Conservation (phyloP, 306 rosid species). For the Aeschynomene evenia region DNA sequence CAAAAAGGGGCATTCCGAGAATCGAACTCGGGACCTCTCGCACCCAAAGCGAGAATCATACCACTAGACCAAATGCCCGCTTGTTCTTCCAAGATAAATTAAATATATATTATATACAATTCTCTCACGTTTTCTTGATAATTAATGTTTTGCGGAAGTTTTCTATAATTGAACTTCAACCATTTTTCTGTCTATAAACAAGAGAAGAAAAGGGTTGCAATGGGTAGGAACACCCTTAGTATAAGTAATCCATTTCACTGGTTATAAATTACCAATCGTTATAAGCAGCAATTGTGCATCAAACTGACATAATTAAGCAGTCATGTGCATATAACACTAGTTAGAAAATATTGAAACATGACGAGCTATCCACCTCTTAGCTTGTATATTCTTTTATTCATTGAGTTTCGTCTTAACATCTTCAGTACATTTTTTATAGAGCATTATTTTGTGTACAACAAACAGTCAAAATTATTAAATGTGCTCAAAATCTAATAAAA, state of each 20-base stretch:
- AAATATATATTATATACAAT: no score
- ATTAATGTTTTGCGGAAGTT: not conserved
- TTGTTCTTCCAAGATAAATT: not conserved
- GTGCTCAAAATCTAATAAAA: no score
- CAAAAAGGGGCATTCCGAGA: conserved; percentile 38
- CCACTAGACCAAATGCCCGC: conserved; percentile 45
- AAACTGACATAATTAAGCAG: not conserved
- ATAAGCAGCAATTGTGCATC: not conserved
- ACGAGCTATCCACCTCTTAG: not conserved
- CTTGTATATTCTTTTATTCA: not conserved
- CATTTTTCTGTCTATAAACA: not conserved
- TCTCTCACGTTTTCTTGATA: no score
- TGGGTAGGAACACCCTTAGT: not conserved
- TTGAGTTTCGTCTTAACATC: no score
- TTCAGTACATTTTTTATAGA: no score
- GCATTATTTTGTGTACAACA: no score
- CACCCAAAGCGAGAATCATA: conserved; percentile 49
- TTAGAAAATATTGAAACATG: not conserved
- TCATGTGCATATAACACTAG: not conserved
- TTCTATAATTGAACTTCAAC: not conserved
- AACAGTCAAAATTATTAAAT: no score
- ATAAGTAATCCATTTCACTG: not conserved
- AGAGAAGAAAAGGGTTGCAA: not conserved
- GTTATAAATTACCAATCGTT: not conserved
- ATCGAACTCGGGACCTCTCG: conserved; percentile 44